Percentiles rank a stretch among this genome's conserved stretches.
These are phyloP conservation scores for Umbelopsis isabellina DNA, from an alignment of 192 early-diverging fungal genomes.

Conservation along the genomic window DNA sequence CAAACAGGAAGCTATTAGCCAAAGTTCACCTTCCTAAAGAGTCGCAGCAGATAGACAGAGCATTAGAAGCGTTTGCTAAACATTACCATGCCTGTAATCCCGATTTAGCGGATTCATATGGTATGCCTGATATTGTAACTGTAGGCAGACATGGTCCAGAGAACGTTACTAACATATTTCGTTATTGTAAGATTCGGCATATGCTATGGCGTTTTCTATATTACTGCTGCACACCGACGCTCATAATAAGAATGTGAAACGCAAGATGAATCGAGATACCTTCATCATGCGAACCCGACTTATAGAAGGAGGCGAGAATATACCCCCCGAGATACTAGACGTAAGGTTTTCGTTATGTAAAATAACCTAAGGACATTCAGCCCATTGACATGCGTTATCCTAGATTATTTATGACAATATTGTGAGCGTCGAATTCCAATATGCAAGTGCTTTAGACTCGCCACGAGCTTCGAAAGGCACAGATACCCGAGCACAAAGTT, in stretches of 20 bases:
- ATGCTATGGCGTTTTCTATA: constrained; percentile 80
- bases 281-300: constrained; percentile 72
- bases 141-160: background rate
- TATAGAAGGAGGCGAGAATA: constrained; percentile 66
- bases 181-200: constrained; percentile 58
- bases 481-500: constrained; percentile 16
- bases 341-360: constrained; percentile 37
- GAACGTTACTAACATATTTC: background rate
- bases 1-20: constrained; percentile 68
- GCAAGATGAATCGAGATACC: constrained; percentile 83
- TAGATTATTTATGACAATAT: constrained; percentile 67
- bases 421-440: constrained; percentile 55
- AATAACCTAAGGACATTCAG: constrained; percentile 42
- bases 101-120: constrained; percentile 51
- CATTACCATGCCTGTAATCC: constrained; percentile 73
- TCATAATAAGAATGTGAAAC: constrained; percentile 78
- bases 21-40: constrained; percentile 78
- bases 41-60: constrained; percentile 83
- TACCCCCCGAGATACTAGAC: constrained; percentile 74
- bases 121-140: background rate
- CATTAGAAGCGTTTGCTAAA: constrained; percentile 73
- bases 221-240: constrained; percentile 86
- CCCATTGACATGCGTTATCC: background rate
- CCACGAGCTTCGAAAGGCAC: background rate
- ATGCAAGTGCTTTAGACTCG: constrained; percentile 44